Evolutionary conservation across 768 basidiomycete species (phyloP).

Genomic region (Saitozyma podzolica): DNA sequence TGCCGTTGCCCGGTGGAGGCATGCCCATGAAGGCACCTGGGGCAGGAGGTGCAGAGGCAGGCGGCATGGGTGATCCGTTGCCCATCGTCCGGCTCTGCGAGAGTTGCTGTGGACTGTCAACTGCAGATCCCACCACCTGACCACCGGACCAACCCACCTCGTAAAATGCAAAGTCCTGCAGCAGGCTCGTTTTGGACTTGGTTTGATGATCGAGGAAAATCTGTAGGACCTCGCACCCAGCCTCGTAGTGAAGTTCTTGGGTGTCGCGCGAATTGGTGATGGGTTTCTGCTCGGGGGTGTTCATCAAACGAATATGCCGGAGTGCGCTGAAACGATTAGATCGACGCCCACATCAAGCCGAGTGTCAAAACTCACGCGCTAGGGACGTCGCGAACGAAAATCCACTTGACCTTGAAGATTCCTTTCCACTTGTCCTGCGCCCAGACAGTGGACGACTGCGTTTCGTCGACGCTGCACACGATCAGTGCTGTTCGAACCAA

Average conservation of each 20-base stretch:
- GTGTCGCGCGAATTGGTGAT: conserved; percentile 98
- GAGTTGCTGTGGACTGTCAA: conserved; percentile 8
- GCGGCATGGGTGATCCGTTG: conserved; percentile 4
- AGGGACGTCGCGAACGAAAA: conserved; percentile 84
- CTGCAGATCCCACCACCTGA: neutral
- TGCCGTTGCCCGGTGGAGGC: conserved; percentile 4
- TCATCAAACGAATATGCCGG: conserved; percentile 55
- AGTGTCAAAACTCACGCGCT: conserved; percentile 36
- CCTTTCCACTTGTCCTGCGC: conserved; percentile 99
- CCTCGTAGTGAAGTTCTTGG: conserved; percentile 92
- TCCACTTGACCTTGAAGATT: conserved; percentile 96
- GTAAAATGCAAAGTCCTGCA: conserved; percentile 67
- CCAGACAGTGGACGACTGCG: conserved; percentile 93
- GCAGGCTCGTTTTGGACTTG: conserved; percentile 83
- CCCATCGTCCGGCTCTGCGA: neutral
- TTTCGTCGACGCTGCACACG: conserved; percentile 72
- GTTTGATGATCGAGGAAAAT: conserved; percentile 81
- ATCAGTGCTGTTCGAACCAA: conserved; percentile 34
- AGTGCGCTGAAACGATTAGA: conserved; percentile 12
- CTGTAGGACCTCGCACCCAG: conserved; percentile 92
- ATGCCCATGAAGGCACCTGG: conserved; percentile 11
- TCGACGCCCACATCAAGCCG: too few species aligned
- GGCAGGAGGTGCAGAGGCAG: conserved; percentile 2
- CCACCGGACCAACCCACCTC: conserved; percentile 35
- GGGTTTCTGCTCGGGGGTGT: conserved; percentile 96